Evolutionary conservation across 1,284 basidiomycete genomes (phyloP).

Genomic region (Pulchroboletus neoregius): DNA sequence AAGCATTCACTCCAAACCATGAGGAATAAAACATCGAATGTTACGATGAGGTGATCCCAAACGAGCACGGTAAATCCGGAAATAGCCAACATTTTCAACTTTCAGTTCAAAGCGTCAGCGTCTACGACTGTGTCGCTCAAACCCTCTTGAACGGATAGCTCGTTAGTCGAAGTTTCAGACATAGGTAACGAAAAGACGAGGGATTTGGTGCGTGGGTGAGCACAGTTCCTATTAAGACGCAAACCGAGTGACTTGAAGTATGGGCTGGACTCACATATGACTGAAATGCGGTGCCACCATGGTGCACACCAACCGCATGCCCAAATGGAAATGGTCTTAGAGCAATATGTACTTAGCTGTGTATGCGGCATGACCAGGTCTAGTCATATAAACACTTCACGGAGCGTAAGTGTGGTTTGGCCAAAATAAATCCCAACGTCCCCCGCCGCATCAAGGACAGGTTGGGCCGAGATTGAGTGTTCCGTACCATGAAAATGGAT

Average conservation of each 20-base stretch:
- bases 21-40: too few relatives aligned
- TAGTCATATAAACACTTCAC: neutral
- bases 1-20: too few relatives aligned
- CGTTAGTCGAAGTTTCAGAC: too few relatives aligned
- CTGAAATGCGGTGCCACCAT: neutral
- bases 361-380: neutral
- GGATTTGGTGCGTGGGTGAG: too few relatives aligned
- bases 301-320: neutral
- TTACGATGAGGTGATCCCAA: too few relatives aligned
- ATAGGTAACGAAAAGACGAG: too few relatives aligned
- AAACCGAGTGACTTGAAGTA: neutral
- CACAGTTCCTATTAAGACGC: neutral
- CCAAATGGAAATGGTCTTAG: neutral
- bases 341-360: neutral
- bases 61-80: too few relatives aligned
- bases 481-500: neutral
- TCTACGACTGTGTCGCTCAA: too few relatives aligned
- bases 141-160: too few relatives aligned
- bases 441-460: neutral
- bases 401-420: neutral
- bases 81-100: too few relatives aligned
- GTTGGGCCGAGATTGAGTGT: neutral
- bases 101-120: too few relatives aligned
- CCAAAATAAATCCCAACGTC: neutral
- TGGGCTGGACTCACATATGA: neutral